These are phyloP conservation scores for Byssochlamys sp. DNA, from an alignment of 2,329 filamentous ascomycete species.

Conservation along the genomic window DNA sequence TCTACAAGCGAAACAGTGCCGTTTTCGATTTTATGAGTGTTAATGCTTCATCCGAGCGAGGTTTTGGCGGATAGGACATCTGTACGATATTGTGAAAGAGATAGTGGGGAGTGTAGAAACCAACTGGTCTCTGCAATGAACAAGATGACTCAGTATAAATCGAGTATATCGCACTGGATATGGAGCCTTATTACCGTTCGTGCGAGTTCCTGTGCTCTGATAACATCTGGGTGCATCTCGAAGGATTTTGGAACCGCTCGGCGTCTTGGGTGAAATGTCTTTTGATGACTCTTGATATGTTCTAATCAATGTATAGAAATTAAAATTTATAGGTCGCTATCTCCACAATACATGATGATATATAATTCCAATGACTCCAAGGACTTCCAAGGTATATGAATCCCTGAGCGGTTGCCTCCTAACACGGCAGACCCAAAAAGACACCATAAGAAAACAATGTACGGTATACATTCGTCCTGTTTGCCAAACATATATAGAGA, in stretches of 20 bases:
- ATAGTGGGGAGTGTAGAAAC: background rate
- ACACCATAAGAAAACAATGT: background rate
- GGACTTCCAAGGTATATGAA: background rate
- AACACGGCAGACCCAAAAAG: background rate
- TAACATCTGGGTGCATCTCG: background rate
- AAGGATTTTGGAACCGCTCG: background rate
- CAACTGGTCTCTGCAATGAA: background rate
- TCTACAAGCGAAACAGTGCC: background rate
- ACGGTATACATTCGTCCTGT: background rate
- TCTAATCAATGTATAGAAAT: background rate
- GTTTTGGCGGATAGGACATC: background rate
- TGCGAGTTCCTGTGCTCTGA: too few relatives aligned
- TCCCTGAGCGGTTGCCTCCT: background rate
- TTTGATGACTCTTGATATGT: background rate
- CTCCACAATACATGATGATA: background rate
- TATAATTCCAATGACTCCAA: background rate
- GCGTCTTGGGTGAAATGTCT: background rate
- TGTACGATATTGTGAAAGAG: background rate
- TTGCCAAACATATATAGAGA: background rate
- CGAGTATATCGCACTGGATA: background rate
- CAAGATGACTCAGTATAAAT: background rate
- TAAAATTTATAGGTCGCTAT: background rate
- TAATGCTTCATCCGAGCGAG: background rate
- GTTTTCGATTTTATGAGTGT: background rate
- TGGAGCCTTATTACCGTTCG: background rate